Conservation (phyloP, 768 basidiomycete genomes). For the Tylopilus rubrobrunneus region DNA sequence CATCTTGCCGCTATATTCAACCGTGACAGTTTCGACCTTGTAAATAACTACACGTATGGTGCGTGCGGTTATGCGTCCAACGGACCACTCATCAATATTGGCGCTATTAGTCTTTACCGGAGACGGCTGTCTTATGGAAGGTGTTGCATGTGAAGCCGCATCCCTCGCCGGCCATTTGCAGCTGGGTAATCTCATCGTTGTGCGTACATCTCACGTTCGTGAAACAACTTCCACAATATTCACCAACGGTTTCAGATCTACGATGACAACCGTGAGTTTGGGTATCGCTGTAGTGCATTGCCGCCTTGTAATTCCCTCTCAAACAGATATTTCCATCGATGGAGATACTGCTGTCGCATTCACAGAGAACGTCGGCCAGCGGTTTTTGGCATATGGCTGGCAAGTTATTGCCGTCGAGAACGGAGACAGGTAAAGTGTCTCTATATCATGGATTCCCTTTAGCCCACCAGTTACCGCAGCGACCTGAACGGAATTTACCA, state of each 20-base stretch:
- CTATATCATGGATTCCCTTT: neutral
- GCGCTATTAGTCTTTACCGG: constrained; percentile 70
- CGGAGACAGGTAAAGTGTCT: constrained; percentile 60
- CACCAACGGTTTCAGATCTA: constrained; percentile 56
- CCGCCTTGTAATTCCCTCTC: constrained; percentile 5
- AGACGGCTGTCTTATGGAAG: constrained; percentile 97
- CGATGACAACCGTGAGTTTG: constrained; percentile 85
- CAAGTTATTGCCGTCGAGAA: constrained; percentile 82
- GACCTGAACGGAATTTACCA: constrained; percentile 75
- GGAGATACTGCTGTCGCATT: constrained; percentile 90
- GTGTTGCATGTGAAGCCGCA: constrained; percentile 89
- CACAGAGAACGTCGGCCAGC: constrained; percentile 88
- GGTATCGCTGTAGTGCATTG: neutral
- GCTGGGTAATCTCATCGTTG: constrained; percentile 88
- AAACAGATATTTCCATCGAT: constrained; percentile 89
- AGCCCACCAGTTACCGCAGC: constrained; percentile 35
- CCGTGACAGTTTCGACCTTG: constrained; percentile 74
- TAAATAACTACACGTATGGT: constrained; percentile 91
- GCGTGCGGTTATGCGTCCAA: constrained; percentile 9
- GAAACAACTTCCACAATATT: constrained; percentile 12
- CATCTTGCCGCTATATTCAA: too few relatives aligned
- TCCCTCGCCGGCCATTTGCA: constrained; percentile 92
- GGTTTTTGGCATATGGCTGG: constrained; percentile 93
- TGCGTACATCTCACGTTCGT: constrained; percentile 38
- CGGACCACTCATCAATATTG: constrained; percentile 1